phyloP scores from a whole-genome alignment of 2,329 filamentous ascomycete species.

The Ophiostoma piceae region DNA sequence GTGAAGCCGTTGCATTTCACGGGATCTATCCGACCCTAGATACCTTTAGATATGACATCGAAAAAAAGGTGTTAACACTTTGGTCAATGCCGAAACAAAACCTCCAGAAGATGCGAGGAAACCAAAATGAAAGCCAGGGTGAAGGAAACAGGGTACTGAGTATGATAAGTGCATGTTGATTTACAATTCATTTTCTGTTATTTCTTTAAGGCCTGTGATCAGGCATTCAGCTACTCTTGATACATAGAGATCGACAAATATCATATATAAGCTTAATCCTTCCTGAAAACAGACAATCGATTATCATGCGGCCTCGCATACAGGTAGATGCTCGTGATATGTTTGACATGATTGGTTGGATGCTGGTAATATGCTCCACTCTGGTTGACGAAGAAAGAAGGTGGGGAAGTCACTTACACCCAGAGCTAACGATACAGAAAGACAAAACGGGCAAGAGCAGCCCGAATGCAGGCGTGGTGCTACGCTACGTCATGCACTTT shows the following conservation, averaged over 20 bases:
- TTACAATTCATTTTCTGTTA: background rate
- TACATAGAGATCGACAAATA: background rate
- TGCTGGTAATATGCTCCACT: background rate
- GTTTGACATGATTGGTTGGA: background rate
- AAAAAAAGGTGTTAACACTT: too few species aligned
- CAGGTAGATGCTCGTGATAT: background rate
- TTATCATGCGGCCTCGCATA: background rate
- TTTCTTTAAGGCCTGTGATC: background rate
- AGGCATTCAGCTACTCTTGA: background rate
- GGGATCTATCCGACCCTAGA: background rate
- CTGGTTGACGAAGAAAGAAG: background rate
- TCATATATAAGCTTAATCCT: background rate
- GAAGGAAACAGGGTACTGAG: background rate
- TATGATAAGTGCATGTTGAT: background rate
- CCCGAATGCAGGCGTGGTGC: background rate
- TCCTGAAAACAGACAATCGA: background rate
- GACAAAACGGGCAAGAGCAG: background rate
- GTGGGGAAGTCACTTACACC: slow-evolving; percentile 5
- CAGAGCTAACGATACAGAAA: background rate
- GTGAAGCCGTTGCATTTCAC: background rate
- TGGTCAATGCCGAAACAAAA: too few species aligned
- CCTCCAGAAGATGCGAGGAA: background rate
- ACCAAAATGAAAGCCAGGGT: background rate
- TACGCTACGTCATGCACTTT: slow-evolving; percentile 11
- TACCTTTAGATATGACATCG: background rate